Evolutionary conservation across 2,329 filamentous ascomycete genomes (phyloP).

Genomic region (Venturia effusa): DNA sequence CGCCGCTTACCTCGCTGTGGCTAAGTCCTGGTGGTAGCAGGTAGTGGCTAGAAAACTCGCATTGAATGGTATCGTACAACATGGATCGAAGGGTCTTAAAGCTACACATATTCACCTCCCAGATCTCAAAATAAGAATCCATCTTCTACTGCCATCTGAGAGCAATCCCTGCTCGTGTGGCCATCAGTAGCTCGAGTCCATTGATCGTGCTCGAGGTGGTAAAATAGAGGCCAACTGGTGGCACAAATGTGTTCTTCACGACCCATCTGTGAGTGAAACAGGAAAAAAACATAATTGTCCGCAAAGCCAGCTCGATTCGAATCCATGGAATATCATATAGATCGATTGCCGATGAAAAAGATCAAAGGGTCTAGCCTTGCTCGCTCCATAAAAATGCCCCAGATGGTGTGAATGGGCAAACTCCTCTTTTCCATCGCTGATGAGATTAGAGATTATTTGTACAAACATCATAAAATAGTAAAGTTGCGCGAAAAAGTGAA

Average conservation of each 20-base stretch:
- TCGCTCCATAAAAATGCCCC: neutral
- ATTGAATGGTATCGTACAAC: slow-evolving; percentile 4
- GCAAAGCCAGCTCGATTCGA: neutral
- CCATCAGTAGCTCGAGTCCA: neutral
- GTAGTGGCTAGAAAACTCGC: neutral
- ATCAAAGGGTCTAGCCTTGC: neutral
- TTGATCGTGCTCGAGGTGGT: neutral
- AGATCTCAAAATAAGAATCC: neutral
- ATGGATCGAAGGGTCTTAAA: neutral
- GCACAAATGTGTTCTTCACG: neutral
- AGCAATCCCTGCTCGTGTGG: neutral
- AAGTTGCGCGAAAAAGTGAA: neutral
- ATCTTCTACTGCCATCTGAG: neutral
- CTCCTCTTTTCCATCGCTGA: neutral
- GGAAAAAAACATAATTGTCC: neutral
- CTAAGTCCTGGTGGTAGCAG: too few species aligned
- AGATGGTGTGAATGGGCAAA: neutral
- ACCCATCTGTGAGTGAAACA: neutral
- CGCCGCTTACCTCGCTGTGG: too few species aligned
- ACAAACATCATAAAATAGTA: neutral
- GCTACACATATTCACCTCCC: neutral
- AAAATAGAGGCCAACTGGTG: neutral
- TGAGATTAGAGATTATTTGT: slow-evolving; percentile 2
- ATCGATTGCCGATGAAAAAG: neutral
- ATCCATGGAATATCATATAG: neutral